Base-by-base conservation (phyloP, 768 basidiomycete species). In the Cubamyces lactineus region DNA sequence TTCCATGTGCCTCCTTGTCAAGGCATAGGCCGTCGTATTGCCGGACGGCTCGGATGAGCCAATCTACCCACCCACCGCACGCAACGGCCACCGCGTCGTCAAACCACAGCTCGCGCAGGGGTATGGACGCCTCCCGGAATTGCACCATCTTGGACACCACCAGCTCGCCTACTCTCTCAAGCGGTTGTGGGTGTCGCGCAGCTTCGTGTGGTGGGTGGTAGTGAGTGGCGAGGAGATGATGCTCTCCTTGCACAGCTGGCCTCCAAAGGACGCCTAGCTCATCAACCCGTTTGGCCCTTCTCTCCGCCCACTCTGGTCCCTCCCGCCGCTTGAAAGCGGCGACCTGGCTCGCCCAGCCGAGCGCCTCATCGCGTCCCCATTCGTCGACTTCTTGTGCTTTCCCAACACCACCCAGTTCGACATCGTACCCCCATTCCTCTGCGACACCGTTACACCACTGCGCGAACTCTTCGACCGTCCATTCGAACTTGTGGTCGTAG, bases 401-500 rank as follows among this genome's bases (percentile, higher is more conserved):
- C 0, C 92, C 92, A 19, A 94, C 78, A 4, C 83, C 82, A 5
- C 80, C 75, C 12, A 84, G 70, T 26, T 85, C 78, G 11, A 92
- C 85, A 1, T 77, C 77, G 65, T 94, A 94, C 0, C 89, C 91
- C 89, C 89, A 94, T 50, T 84, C 79, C 4, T 69, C 70, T 0
- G 88, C 91, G 2, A 75, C 77, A 0, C 68, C 70, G 12, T 73
- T 64, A 69, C 92, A 93, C 85, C 88, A 91, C 16, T 65, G 66
- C 19, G 70, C 67, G 70, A 93, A 96, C 68, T 96, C 94, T 2
- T 84, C 83, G 0, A 74, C 70, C 0, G 92, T 94, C 89, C 91
- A 96, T 72, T 96, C 94, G 64, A 95, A 93, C 67, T 94, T 89
- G 73, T 96, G 94, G 66, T 95, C 94, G 23, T 74, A 61, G 70